phyloP scores from a whole-genome alignment of 306 rosid genomes.

The Rubus idaeus region DNA sequence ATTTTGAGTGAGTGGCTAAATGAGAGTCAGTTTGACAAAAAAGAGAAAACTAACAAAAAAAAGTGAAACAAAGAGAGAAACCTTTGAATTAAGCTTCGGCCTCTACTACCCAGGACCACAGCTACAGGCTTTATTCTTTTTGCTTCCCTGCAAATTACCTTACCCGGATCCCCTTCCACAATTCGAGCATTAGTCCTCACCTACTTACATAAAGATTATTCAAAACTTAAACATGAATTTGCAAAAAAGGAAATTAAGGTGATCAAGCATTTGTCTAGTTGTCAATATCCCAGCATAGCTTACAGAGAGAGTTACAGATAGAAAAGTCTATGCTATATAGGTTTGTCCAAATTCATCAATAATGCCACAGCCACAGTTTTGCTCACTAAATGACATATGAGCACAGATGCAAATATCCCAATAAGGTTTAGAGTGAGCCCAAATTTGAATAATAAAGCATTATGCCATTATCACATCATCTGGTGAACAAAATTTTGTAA shows the following conservation, averaged over 20 bases:
- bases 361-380: neutral
- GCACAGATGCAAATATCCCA: neutral
- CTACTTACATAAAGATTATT: constrained; percentile 32
- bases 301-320: neutral
- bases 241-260: neutral
- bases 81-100: constrained; percentile 72
- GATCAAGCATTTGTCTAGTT: neutral
- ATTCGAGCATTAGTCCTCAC: constrained; percentile 67
- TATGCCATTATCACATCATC: no score
- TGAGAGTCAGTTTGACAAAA: neutral
- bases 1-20: neutral
- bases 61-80: constrained; percentile 7
- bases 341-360: neutral
- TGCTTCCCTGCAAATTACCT: constrained; percentile 72
- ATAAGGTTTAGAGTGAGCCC: neutral
- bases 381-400: neutral
- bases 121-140: constrained; percentile 69
- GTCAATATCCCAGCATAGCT: neutral
- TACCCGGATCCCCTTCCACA: constrained; percentile 72
- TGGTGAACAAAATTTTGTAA: neutral
- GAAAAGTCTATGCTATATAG: neutral
- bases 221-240: neutral
- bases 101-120: constrained; percentile 70
- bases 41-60: neutral
- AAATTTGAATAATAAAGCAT: neutral